phyloP scores from a whole-genome alignment of 2,329 filamentous ascomycete genomes.

The Trichoderma citrinoviride region DNA sequence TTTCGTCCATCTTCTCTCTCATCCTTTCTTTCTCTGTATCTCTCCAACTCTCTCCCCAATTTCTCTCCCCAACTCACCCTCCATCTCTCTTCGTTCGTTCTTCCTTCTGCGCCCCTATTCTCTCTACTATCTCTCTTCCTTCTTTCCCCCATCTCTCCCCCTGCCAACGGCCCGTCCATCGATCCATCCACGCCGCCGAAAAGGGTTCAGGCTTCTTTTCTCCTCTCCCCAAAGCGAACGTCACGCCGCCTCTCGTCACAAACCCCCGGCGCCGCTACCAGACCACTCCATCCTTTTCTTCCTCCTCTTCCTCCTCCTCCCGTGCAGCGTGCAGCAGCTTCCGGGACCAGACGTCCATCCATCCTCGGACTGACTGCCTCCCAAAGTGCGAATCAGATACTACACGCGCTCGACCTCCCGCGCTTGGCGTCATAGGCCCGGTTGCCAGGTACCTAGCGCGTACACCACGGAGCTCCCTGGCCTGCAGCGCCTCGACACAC shows the following conservation, averaged over 20 bases:
- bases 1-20: background rate
- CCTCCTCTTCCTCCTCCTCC: background rate
- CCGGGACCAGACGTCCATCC: no score
- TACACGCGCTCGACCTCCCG: background rate
- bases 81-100: background rate
- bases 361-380: no score
- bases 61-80: background rate
- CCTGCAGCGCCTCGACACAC: conserved; percentile 5
- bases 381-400: no score
- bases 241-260: conserved; percentile 15
- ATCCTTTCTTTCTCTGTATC: background rate
- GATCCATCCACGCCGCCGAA: background rate
- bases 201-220: background rate
- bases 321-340: background rate
- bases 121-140: background rate
- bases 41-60: no score
- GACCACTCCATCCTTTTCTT: background rate
- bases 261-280: background rate
- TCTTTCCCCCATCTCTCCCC: background rate
- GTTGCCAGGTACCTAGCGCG: background rate
- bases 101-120: background rate
- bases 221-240: background rate
- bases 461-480: background rate
- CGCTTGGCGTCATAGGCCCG: background rate
- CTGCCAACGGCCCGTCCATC: background rate